Conservation (phyloP, 2,329 filamentous ascomycete species). For the Cytospora paraplurivora region DNA sequence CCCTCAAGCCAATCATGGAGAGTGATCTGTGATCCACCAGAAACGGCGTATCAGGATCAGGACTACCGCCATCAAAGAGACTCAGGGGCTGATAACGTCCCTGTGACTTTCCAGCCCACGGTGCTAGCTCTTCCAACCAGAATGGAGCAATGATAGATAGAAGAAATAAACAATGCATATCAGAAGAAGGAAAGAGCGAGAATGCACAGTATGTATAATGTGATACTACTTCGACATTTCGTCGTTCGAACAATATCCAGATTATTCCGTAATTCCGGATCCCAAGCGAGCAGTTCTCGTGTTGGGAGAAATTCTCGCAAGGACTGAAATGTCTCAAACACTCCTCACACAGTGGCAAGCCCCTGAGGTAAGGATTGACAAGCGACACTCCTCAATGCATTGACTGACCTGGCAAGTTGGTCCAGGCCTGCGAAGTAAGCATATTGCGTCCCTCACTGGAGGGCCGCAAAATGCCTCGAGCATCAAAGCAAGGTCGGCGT, state of each 20-base stretch:
- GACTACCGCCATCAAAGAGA: constrained; percentile 4
- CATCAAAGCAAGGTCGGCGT: constrained; percentile 7
- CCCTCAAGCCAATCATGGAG: background rate
- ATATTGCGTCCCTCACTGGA: background rate
- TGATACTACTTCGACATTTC: background rate
- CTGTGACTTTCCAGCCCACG: background rate
- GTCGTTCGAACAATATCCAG: background rate
- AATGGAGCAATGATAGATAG: no score
- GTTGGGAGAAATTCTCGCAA: background rate
- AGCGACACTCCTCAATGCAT: background rate
- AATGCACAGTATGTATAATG: background rate
- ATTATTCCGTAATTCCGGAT: background rate
- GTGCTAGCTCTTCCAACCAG: background rate
- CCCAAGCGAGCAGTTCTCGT: background rate
- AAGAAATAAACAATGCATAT: background rate
- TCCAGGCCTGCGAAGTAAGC: background rate
- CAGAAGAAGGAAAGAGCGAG: background rate
- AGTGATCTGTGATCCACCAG: background rate
- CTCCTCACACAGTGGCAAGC: background rate
- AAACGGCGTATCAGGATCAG: background rate
- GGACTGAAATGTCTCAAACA: background rate
- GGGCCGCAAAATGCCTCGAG: constrained; percentile 4
- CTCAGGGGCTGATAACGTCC: constrained; percentile 14
- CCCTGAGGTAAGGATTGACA: background rate
- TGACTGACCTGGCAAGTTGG: background rate